Evolutionary conservation across 805 yeast species (phyloP).

Genomic region (Kregervanrija pseudodelftensis): DNA sequence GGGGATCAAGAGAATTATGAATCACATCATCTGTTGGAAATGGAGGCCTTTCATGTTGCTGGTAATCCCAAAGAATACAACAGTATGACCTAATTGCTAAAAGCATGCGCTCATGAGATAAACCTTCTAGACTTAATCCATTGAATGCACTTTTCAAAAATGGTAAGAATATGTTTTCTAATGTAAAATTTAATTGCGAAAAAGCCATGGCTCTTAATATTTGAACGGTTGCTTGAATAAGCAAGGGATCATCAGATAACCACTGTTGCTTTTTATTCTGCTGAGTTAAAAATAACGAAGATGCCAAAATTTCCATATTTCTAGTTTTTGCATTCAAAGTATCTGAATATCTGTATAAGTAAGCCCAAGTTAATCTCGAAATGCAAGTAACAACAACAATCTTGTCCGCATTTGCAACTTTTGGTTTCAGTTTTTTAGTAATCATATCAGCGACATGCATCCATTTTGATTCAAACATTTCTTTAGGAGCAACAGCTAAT

Average conservation of each 20-base stretch:
- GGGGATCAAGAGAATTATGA: conserved; percentile 26
- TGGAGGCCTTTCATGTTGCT: conserved; percentile 51
- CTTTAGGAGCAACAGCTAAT: conserved; percentile 74
- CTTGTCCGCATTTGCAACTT: conserved; percentile 40
- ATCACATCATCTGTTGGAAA: conserved; percentile 60
- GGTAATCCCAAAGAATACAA: conserved; percentile 59
- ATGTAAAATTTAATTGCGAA: conserved; percentile 67
- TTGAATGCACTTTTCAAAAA: conserved; percentile 56
- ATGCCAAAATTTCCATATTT: conserved; percentile 59
- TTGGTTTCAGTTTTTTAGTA: conserved; percentile 57
- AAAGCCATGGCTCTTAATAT: conserved; percentile 72
- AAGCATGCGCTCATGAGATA: conserved; percentile 63
- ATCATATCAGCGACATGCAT: conserved; percentile 55
- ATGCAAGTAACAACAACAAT: conserved; percentile 55
- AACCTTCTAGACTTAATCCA: conserved; percentile 50
- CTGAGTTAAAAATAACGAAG: conserved; percentile 43
- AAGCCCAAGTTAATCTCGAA: conserved; percentile 83
- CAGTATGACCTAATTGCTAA: conserved; percentile 67
- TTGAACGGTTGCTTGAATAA: conserved; percentile 63
- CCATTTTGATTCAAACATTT: conserved; percentile 71
- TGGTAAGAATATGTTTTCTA: conserved; percentile 73
- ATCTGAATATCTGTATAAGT: conserved; percentile 77
- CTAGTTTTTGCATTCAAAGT: conserved; percentile 82
- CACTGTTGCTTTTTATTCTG: conserved; percentile 61
- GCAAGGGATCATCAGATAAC: conserved; percentile 56